Evolutionary conservation across 2,329 filamentous ascomycete species (phyloP).

Genomic region (Sphaerulina vaccinii): DNA sequence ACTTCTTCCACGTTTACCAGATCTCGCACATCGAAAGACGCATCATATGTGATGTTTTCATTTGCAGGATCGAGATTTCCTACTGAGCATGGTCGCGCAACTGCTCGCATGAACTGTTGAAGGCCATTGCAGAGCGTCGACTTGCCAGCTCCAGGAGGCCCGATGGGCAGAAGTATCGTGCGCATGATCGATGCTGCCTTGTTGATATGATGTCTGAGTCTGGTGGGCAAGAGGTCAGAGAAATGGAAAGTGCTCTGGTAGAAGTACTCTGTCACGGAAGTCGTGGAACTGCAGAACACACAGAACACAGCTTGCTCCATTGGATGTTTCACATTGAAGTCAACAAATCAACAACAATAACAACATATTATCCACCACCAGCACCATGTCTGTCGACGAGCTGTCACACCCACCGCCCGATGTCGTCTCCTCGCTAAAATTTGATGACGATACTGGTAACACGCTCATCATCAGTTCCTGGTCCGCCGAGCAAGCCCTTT

Average conservation of each 20-base stretch:
- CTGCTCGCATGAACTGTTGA: conserved; percentile 96
- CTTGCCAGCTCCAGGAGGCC: conserved; percentile 93
- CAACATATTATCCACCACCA: neutral
- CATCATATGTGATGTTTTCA: conserved; percentile 84
- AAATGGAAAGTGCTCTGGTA: too few species aligned
- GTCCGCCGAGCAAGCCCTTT: conserved; percentile 73
- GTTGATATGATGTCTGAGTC: neutral
- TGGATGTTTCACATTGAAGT: neutral
- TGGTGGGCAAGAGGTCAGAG: too few species aligned
- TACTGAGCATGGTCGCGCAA: conserved; percentile 89
- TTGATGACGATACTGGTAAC: conserved; percentile 75
- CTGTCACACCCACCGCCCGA: conserved; percentile 79
- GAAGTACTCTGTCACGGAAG: too few species aligned
- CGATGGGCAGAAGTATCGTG: conserved; percentile 44
- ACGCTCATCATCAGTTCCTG: conserved; percentile 89
- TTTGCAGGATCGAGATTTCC: conserved; percentile 98
- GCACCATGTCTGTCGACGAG: conserved; percentile 47
- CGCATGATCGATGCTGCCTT: conserved; percentile 11
- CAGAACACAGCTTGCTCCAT: too few species aligned
- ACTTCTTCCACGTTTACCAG: conserved; percentile 90
- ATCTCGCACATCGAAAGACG: conserved; percentile 84
- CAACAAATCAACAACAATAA: conserved; percentile 5
- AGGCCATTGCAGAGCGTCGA: conserved; percentile 99
- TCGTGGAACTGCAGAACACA: too few species aligned
- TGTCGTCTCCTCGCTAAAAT: conserved; percentile 81